Evolutionary conservation across 2,329 filamentous ascomycete species (phyloP), one percentile per base, ranked within the genome.

Genomic region (Aspergillus calidoustus): DNA sequence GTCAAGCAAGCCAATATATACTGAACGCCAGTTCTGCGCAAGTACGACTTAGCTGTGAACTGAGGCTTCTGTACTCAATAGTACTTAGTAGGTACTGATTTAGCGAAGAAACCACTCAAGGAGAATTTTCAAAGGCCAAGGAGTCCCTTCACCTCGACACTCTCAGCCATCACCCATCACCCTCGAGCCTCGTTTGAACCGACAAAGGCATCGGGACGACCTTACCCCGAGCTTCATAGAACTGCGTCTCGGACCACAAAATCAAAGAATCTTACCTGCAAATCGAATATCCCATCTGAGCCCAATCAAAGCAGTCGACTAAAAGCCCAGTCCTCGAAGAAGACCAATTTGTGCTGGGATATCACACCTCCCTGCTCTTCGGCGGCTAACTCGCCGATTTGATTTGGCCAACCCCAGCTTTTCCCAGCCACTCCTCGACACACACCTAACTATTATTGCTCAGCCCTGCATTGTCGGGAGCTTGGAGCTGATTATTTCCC

Each of bases 391-490:
- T 54, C 43, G 57, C 13, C 9, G 44, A 53, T 43, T 23, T 54
- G 51, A 54, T 58, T 58, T 62, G 54, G 51, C 50, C 54, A 46
- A 53, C 54, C 56, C 55, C 51, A 51, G 50, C 60, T 54, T 62
- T 58, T 17, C 59, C 60, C 52, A 62, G 44, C 57, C 57, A 60
- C 54, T 49, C 46, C 55, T 44, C 47, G 55, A 58, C 48, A 25
- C 34, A 25, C 51, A 46, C 19, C 28, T n/a, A 41, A 34, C 50
- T 41, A 43, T 34, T 44, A 43, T 56, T 44, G 54, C 28, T 57
- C 65, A 66, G 65, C 64, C 60, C 57, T 66, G 62, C 62, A 64
- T 61, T 60, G 51, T 57, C 61, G 61, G 66, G 31, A 60, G 54
- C 54, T 57, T 51, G 43, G 38, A 49, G 25, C 19, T 60, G 34